Conservation (phyloP, 257 asterid genomes). For the Ilex asprella region DNA sequence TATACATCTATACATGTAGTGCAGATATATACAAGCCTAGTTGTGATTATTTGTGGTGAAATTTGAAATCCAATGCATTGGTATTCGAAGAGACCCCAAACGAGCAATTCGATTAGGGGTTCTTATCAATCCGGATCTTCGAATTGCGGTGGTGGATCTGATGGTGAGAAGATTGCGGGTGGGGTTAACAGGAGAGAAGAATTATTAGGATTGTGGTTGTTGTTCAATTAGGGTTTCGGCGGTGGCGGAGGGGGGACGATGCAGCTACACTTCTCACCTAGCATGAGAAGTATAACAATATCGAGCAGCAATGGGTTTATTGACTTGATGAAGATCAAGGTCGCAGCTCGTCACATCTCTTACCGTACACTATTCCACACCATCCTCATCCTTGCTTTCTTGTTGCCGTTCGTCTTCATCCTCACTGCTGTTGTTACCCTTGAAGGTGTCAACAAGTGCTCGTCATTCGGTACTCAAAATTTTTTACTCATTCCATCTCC, state of each 20-base stretch:
- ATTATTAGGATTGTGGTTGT: constrained; percentile 1
- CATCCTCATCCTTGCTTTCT: constrained; percentile 68
- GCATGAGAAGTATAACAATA: constrained; percentile 99
- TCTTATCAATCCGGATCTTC: neutral
- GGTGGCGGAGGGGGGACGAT: constrained; percentile 51
- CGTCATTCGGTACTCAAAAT: constrained; percentile 61
- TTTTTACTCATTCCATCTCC: constrained; percentile 3
- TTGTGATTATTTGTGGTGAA: neutral
- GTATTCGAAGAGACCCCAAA: neutral
- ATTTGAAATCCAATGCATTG: neutral
- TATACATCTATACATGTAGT: neutral
- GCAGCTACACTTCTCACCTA: constrained; percentile 99
- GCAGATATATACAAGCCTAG: neutral
- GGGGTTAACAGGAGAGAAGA: constrained; percentile 2
- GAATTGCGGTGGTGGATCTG: neutral
- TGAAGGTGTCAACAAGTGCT: constrained; percentile 98
- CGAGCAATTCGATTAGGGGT: neutral
- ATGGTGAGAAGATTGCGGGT: neutral
- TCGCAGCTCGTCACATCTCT: constrained; percentile 83
- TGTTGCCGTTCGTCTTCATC: constrained; percentile 92
- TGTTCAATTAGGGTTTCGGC: neutral
- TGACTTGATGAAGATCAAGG: constrained; percentile 92
- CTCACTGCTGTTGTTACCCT: constrained; percentile 87
- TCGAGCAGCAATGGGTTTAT: constrained; percentile 60
- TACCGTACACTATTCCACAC: constrained; percentile 79